A percentile compares a stretch with the other conserved stretches of the same genome.
Conservation (phyloP, 495 filamentous ascomycete genomes). For the Penicillium pulvis region DNA sequence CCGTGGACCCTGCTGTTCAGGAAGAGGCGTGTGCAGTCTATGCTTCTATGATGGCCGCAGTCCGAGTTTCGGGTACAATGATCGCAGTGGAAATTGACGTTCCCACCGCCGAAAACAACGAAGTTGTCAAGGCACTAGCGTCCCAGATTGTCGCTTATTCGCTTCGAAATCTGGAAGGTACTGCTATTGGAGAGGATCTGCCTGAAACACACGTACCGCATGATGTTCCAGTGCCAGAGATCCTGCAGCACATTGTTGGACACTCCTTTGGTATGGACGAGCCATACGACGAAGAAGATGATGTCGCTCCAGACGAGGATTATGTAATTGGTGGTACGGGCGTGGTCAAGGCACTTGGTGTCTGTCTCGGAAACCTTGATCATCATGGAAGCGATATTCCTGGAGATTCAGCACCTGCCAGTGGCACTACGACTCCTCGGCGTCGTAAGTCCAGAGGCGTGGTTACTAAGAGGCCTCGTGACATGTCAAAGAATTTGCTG, state of each 20-base stretch:
- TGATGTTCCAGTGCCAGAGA: slow-evolving; percentile 59
- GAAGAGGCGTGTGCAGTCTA: slow-evolving; percentile 95
- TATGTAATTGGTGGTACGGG: slow-evolving; percentile 96
- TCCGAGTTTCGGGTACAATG: slow-evolving; percentile 78
- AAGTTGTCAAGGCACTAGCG: slow-evolving; percentile 89
- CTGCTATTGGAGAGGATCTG: slow-evolving; percentile 50
- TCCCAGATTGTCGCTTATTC: slow-evolving; percentile 94
- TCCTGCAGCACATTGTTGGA: slow-evolving; percentile 67
- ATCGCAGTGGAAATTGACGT: slow-evolving; percentile 92
- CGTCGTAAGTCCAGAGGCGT: slow-evolving; percentile 45
- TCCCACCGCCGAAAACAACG: slow-evolving; percentile 72
- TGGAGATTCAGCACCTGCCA: slow-evolving; percentile 44
- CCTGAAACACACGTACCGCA: slow-evolving; percentile 34
- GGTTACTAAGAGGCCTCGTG: slow-evolving; percentile 69
- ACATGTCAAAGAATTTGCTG: slow-evolving; percentile 89
- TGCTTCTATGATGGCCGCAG: slow-evolving; percentile 86
- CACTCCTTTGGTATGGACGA: slow-evolving; percentile 35
- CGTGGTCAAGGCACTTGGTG: slow-evolving; percentile 89
- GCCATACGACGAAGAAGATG: slow-evolving; percentile 63
- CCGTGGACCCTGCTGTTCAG: slow-evolving; percentile 68
- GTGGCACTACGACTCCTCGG: slow-evolving; percentile 58
- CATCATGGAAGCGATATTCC: slow-evolving; percentile 38
- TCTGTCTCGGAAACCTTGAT: slow-evolving; percentile 76
- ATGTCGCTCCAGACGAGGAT: slow-evolving; percentile 82
- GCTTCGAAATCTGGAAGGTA: slow-evolving; percentile 82